Evolutionary conservation across 2,329 filamentous ascomycete species (phyloP), one percentile per base, ranked within the genome.

Genomic region (Aspergillus aculeatinus): DNA sequence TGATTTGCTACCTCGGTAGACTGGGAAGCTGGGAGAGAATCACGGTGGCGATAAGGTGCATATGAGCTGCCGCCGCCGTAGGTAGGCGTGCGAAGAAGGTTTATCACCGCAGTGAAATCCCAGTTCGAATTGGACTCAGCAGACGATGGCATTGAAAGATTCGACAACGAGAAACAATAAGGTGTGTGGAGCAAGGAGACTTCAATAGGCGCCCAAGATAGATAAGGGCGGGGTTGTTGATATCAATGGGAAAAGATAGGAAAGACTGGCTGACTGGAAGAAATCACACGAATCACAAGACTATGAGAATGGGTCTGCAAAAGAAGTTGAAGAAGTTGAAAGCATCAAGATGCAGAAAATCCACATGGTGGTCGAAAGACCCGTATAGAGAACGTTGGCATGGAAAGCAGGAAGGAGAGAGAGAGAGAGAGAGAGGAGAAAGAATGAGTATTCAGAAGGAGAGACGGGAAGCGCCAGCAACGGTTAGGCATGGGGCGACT

Each of bases 51-150:
- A 63, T 35, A 39, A 33, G 53, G 31, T 47, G 31, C 31, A 47
- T 67, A 59, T 31, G 50, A 58, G 49, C 60, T 51, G 58, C 62
- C 49, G 29, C 55, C 55, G 49, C 60, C 50, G 27, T 64, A 62
- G 9, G 67, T 67, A 21, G 75, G 73, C 14, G 74, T 76, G 52
- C 72, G 69, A 7, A 81, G 72, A 51, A 81, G 74, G 62, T 76
- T 72, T 63, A 79, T 76, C 63, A 78, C 80, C 65, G 76, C 72
- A 64, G 73, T 70, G 60, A 81, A 77, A 69, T 81, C 79, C 80
- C 80, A 81, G 57, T 71, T 69, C 44, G 72, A 73, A 59, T 68
- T 55, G 23, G 65, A 61, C 56, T 69, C 65, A 59, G 65, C 57
- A 48, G 69, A 63, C 51, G 60, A 54, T 59, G 67, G 67, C 76